Percentiles rank a stretch among this genome's conserved stretches.
Evolutionary conservation across 1,284 basidiomycete genomes (phyloP).

Genomic region (Rhodofomes roseus): DNA sequence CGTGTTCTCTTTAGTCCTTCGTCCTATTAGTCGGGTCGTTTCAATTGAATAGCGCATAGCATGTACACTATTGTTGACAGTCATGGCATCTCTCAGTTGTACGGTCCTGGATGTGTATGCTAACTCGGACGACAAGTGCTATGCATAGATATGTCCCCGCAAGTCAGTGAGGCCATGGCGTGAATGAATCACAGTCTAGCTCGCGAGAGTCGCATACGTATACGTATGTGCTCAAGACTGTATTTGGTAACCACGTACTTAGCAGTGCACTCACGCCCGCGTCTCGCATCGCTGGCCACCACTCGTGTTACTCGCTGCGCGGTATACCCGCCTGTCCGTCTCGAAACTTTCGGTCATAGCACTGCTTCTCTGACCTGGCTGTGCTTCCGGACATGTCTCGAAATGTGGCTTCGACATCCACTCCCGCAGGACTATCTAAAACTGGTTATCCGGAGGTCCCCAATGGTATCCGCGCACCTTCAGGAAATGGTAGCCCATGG

Average conservation of each 20-base stretch:
- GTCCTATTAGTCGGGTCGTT: not conserved
- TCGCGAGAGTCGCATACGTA: no score
- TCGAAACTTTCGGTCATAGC: not conserved
- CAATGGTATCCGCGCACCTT: not conserved
- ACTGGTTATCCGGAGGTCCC: not conserved
- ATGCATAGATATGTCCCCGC: no score
- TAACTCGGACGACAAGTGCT: not conserved
- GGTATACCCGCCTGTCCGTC: not conserved
- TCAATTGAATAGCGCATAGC: not conserved
- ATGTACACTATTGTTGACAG: not conserved
- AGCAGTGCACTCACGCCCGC: not conserved
- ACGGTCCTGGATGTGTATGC: not conserved
- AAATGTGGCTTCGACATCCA: not conserved
- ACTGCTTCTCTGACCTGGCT: not conserved
- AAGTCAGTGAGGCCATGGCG: no score
- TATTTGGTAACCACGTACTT: not conserved
- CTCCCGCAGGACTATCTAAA: not conserved
- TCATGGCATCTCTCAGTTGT: not conserved
- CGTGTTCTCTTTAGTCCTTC: not conserved
- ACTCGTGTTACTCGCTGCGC: not conserved
- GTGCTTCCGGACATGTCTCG: not conserved
- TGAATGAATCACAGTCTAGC: no score
- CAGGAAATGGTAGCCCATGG: slow-evolving; percentile 5
- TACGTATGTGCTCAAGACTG: no score
- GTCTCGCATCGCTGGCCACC: not conserved